Conservation (phyloP, 192 early-diverging fungal genomes). For the Glomus cerebriforme region DNA sequence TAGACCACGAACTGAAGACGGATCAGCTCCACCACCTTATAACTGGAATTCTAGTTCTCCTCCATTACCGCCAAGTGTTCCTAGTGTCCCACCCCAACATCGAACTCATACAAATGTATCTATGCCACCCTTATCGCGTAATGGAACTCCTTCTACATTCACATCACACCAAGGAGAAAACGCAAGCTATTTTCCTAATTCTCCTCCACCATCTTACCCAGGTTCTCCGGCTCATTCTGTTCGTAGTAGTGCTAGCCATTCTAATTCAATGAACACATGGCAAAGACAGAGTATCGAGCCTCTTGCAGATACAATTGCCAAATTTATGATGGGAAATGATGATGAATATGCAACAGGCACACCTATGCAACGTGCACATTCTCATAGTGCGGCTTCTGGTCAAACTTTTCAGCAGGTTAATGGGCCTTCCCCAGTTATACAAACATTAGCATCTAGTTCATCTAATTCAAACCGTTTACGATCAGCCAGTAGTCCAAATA, state of each 20-base stretch:
- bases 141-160: background rate
- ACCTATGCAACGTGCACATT: constrained; percentile 38
- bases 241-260: constrained; percentile 37
- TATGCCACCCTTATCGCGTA: constrained; percentile 40
- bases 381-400: constrained; percentile 30
- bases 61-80: constrained; percentile 23
- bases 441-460: background rate
- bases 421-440: constrained; percentile 10
- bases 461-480: constrained; percentile 40
- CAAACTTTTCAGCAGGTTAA: constrained; percentile 19
- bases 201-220: constrained; percentile 59
- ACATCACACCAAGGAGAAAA: constrained; percentile 25
- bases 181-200: constrained; percentile 47
- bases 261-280: constrained; percentile 27
- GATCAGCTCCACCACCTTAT: constrained; percentile 33
- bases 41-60: constrained; percentile 36
- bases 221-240: constrained; percentile 50
- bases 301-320: constrained; percentile 55
- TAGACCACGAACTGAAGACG: constrained; percentile 44
- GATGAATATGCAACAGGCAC: constrained; percentile 38
- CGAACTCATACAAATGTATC: constrained; percentile 39
- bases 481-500: constrained; percentile 62
- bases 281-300: constrained; percentile 49
- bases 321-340: constrained; percentile 51
- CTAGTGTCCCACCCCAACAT: constrained; percentile 33